Conservation (phyloP, 2,329 filamentous ascomycete genomes). For the Shiraia bambusicola region DNA sequence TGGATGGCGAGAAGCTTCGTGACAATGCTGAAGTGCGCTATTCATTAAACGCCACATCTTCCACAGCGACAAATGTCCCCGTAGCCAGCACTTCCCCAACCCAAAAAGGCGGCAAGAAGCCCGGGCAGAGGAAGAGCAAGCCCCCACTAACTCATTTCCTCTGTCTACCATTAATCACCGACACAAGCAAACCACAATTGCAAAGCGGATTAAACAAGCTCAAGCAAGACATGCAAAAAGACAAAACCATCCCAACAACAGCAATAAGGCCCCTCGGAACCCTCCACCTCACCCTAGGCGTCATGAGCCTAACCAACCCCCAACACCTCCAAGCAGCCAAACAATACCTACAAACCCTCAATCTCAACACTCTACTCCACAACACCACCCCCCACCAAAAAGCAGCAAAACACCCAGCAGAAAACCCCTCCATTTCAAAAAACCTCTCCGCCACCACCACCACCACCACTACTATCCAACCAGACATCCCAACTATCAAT, state of each 20-base stretch:
- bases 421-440: constrained; percentile 32
- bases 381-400: constrained; percentile 16
- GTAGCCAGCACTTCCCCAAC: constrained; percentile 12
- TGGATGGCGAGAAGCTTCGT: constrained; percentile 37
- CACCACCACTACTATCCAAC: too few species aligned
- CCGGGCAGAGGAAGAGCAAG: constrained; percentile 31
- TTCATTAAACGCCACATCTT: constrained; percentile 17
- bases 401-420: constrained; percentile 15
- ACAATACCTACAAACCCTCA: constrained; percentile 45
- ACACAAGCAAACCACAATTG: constrained; percentile 63
- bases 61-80: constrained; percentile 12
- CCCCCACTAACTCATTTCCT: constrained; percentile 70
- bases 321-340: constrained; percentile 51
- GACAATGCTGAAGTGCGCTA: constrained; percentile 30
- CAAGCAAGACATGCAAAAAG: constrained; percentile 49
- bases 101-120: constrained; percentile 11
- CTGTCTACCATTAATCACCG: constrained; percentile 70
- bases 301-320: constrained; percentile 70
- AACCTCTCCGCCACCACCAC: constrained; percentile 28
- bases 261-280: constrained; percentile 78
- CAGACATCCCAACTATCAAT: constrained; percentile 43
- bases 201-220: constrained; percentile 64
- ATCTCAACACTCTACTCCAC: constrained; percentile 40
- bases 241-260: constrained; percentile 56
- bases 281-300: constrained; percentile 81